Base-by-base conservation (phyloP, 139 green algal species). In the Chlorokybus atmophyticus region DNA sequence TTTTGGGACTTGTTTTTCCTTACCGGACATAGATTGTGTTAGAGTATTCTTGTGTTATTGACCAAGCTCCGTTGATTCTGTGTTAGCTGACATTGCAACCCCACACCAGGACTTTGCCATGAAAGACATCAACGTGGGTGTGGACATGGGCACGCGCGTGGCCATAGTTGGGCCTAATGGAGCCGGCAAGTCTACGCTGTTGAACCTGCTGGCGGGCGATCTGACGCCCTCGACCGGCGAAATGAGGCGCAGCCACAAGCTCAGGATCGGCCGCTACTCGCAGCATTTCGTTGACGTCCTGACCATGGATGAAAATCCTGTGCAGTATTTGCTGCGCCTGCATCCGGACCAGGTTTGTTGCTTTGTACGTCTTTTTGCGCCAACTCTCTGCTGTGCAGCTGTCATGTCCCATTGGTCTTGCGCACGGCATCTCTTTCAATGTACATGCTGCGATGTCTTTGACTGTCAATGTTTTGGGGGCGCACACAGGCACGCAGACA, bases 121-220 rank as follows among this genome's bases (percentile, higher is more conserved):
- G 31, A 70, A 84, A 50, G 79, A 87, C 62, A 71, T 99, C 29
- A 94, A 97, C 78, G 76, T 99, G 19, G 92, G 92, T 32, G 82
- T 99, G 40, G 92, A 97, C 79, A 99, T 98, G 92, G 92, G 92
- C 27, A 87, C 75, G 5, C 68, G 85, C 25, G 69, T 98, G 5
- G 85, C 80, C 17, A 96, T 98, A 49, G 88, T 95, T n/a, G 90
- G 88, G 5, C 90, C 90, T 35, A 98, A 98, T 64, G 90, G 90
- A 21, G 88, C 82, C 8, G 83, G 85, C 44, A 87, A 87, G 51
- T 78, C 87, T 26, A 99, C 92, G 24, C 74, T 99, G 40, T 93
- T 99, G 82, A 99, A 99, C 74, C 75, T 99, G 49, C 60, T 98
- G 29, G 80, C 79, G 60, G 87, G 92, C 24, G 92, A 98, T 73